Percentiles rank a stretch among this genome's conserved stretches.
Evolutionary conservation across 2,329 filamentous ascomycete species (phyloP).

Genomic region (Aspergillus neoniger): DNA sequence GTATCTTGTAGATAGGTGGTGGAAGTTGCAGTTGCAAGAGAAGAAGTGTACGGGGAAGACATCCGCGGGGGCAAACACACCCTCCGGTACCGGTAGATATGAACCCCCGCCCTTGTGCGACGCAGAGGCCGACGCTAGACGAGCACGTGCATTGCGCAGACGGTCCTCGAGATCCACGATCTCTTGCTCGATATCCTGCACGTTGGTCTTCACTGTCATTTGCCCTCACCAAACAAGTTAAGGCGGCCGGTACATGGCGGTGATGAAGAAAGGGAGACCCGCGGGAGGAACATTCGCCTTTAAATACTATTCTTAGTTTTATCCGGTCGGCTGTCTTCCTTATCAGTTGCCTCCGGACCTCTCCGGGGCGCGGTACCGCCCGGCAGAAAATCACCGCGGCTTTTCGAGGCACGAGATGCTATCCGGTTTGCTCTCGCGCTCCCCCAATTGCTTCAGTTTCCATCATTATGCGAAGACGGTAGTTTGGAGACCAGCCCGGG

Average conservation of each 20-base stretch:
- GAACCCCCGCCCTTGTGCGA: constrained; percentile 6
- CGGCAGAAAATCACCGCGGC: constrained; percentile 16
- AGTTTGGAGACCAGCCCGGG: background rate
- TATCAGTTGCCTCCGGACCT: constrained; percentile 8
- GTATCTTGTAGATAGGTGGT: background rate
- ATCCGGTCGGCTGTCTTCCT: background rate
- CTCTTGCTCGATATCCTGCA: constrained; percentile 35
- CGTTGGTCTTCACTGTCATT: constrained; percentile 26
- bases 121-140: constrained; percentile 34
- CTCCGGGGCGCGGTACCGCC: constrained; percentile 14
- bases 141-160: constrained; percentile 48
- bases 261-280: constrained; percentile 7
- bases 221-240: background rate
- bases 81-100: constrained; percentile 9
- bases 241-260: constrained; percentile 5
- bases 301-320: background rate
- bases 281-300: background rate
- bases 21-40: background rate
- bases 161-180: constrained; percentile 52
- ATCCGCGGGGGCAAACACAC: constrained; percentile 5
- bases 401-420: background rate
- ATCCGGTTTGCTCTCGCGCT: background rate
- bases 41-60: constrained; percentile 7
- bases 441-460: background rate
- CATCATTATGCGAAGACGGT: constrained; percentile 26